These are phyloP conservation scores for Wallacemonas sp. DNA, from an alignment of 208 protist genomes.

Conservation along the genomic window DNA sequence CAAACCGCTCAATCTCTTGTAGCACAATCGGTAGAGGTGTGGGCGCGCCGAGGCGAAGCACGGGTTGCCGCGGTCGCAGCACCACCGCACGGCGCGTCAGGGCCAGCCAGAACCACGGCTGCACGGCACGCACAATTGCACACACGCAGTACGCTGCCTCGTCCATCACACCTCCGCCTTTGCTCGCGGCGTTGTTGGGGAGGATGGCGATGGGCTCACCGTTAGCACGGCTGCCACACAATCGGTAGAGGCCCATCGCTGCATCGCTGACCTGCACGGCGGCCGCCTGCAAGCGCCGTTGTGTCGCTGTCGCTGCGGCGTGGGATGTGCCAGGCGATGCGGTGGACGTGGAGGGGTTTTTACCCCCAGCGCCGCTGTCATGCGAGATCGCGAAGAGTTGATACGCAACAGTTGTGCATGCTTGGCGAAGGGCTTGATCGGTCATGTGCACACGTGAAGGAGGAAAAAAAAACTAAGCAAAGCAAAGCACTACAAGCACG, in stretches of 20 bases:
- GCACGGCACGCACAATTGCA: slow-evolving; percentile 35
- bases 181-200: slow-evolving; percentile 10
- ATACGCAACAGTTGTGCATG: slow-evolving; percentile 38
- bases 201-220: slow-evolving; percentile 22
- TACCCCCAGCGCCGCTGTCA: background rate
- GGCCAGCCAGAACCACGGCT: slow-evolving; percentile 46
- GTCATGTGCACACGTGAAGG: slow-evolving; percentile 38
- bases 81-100: slow-evolving; percentile 38
- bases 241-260: slow-evolving; percentile 60
- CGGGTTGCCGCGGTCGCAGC: slow-evolving; percentile 44
- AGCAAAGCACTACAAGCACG: too few species aligned
- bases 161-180: slow-evolving; percentile 26
- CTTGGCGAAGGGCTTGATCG: slow-evolving; percentile 51
- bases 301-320: slow-evolving; percentile 1
- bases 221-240: slow-evolving; percentile 44
- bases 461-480: too few species aligned
- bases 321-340: slow-evolving; percentile 3
- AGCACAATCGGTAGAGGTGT: slow-evolving; percentile 38
- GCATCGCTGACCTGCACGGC: slow-evolving; percentile 30
- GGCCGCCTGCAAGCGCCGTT: slow-evolving; percentile 21
- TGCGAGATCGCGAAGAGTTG: slow-evolving; percentile 39
- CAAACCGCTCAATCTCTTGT: slow-evolving; percentile 54
- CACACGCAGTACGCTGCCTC: slow-evolving; percentile 75
- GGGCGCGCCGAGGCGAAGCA: slow-evolving; percentile 43
- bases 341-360: too few species aligned